A percentile compares a stretch with the other conserved stretches of the same genome.
Conservation (phyloP, 2,329 filamentous ascomycete species). For the Botrytis sinoallii region DNA sequence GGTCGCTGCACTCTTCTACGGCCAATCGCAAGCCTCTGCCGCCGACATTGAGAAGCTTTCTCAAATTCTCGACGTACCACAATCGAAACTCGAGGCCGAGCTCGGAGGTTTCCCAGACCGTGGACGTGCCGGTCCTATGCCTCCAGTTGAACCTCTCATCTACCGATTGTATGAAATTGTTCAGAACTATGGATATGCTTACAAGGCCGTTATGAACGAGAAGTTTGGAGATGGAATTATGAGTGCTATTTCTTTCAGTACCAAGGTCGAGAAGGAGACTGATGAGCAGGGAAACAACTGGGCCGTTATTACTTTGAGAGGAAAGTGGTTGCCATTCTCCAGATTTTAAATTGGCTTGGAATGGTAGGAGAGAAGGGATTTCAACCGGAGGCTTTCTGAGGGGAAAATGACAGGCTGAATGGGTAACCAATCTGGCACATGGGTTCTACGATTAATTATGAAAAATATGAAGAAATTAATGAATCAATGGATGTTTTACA, state of each 20-base stretch:
- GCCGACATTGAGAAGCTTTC: slow-evolving; percentile 69
- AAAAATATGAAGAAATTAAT: background rate
- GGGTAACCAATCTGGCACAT: background rate
- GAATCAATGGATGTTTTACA: background rate
- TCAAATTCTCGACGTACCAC: slow-evolving; percentile 58
- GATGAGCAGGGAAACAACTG: slow-evolving; percentile 78
- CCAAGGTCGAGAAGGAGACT: slow-evolving; percentile 89
- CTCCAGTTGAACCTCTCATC: slow-evolving; percentile 79
- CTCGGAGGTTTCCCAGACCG: slow-evolving; percentile 76
- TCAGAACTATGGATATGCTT: slow-evolving; percentile 95
- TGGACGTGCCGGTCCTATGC: slow-evolving; percentile 76
- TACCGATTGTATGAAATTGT: slow-evolving; percentile 92
- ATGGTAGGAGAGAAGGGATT: background rate
- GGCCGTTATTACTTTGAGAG: slow-evolving; percentile 82
- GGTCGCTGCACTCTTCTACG: slow-evolving; percentile 86
- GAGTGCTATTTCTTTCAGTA: slow-evolving; percentile 90
- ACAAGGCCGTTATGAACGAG: slow-evolving; percentile 93
- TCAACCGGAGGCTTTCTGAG: background rate
- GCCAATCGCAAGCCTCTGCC: slow-evolving; percentile 69
- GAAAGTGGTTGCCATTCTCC: slow-evolving; percentile 61
- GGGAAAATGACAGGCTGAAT: background rate
- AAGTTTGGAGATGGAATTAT: slow-evolving; percentile 95
- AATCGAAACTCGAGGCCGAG: slow-evolving; percentile 55
- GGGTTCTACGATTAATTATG: background rate
- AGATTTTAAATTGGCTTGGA: background rate